Evolutionary conservation across 2,329 filamentous ascomycete genomes (phyloP), one percentile per base, ranked within the genome.

Genomic region (Nigrospora oryzae): DNA sequence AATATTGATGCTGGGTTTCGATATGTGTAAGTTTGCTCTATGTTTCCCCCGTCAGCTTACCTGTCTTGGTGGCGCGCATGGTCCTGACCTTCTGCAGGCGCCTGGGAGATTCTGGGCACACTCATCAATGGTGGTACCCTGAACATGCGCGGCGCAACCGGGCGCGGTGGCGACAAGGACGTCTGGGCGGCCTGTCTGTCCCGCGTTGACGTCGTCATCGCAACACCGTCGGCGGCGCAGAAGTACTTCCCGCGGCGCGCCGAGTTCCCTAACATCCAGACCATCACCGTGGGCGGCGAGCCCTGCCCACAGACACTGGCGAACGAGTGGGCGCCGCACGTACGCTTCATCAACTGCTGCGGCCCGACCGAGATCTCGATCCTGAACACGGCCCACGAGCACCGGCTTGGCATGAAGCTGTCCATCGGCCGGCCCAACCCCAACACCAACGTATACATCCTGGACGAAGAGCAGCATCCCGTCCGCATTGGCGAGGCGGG

Each of bases 221-320:
- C 39, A 8, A 41, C 39, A 11, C 39, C 39, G 12, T 33, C 31
- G 16, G 39, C 39, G 7, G 39, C 39, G 3, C 39, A 41, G 12
- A 41, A 41, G 16, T 41, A 41, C 39, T 33, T 41, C 7, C 39
- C 39, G 6, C 39, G 39, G 12, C 39, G 34, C 31, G 39, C n/a
- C 13, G 39, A 41, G 39, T 41, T 41, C 31, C 39, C 39, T 31
- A 41, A 41, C 30, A 41, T 41, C 30, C 32, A 41, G 31, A 41
- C 39, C 16, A 41, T 41, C 11, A 33, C 39, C 31, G 39, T 41
- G 15, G 39, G 39, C 31, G 39, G 39, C 31, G 39, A 41, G 31
- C 39, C 39, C 17, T 41, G 39, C 30, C 39, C 39, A 16, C 15
- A 33, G 16, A 23, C 39, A 10, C 16, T 41, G 6, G 39, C 39